Conservation (phyloP, 2,329 filamentous ascomycete species). For the Fusarium pseudograminearum region DNA sequence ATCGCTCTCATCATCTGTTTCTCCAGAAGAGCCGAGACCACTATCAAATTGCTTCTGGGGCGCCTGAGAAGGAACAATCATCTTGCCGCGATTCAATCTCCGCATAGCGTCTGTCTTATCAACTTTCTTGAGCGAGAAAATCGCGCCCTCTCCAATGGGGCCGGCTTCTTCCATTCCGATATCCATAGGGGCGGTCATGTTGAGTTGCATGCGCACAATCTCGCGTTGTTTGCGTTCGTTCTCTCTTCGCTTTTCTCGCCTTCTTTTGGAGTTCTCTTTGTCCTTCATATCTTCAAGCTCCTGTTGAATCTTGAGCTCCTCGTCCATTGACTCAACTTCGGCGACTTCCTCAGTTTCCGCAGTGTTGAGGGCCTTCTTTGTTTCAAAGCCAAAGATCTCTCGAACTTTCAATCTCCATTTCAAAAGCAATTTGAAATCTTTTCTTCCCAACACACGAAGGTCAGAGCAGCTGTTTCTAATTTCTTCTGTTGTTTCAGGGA, state of each 20-base stretch:
- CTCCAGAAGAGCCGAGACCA: slow-evolving; percentile 65
- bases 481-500: slow-evolving; percentile 88
- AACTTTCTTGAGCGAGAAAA: slow-evolving; percentile 86
- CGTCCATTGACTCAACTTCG: slow-evolving; percentile 90
- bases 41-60: slow-evolving; percentile 71
- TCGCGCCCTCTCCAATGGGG: slow-evolving; percentile 80
- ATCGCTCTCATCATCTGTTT: slow-evolving; percentile 74
- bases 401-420: slow-evolving; percentile 91
- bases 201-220: slow-evolving; percentile 94
- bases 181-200: slow-evolving; percentile 96
- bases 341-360: slow-evolving; percentile 75
- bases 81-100: slow-evolving; percentile 75
- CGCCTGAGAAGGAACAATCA: slow-evolving; percentile 73
- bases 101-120: slow-evolving; percentile 79
- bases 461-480: slow-evolving; percentile 83
- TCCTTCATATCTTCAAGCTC: slow-evolving; percentile 87
- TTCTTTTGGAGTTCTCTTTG: slow-evolving; percentile 79
- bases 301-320: slow-evolving; percentile 90
- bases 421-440: slow-evolving; percentile 91
- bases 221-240: slow-evolving; percentile 97
- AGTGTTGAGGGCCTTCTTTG: slow-evolving; percentile 71
- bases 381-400: slow-evolving; percentile 88
- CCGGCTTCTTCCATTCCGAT: slow-evolving; percentile 92
- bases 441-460: slow-evolving; percentile 89
- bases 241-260: slow-evolving; percentile 84